These are phyloP conservation scores for Flaveria sonorensis DNA, from an alignment of 129 eudicot genomes.

Conservation along the genomic window DNA sequence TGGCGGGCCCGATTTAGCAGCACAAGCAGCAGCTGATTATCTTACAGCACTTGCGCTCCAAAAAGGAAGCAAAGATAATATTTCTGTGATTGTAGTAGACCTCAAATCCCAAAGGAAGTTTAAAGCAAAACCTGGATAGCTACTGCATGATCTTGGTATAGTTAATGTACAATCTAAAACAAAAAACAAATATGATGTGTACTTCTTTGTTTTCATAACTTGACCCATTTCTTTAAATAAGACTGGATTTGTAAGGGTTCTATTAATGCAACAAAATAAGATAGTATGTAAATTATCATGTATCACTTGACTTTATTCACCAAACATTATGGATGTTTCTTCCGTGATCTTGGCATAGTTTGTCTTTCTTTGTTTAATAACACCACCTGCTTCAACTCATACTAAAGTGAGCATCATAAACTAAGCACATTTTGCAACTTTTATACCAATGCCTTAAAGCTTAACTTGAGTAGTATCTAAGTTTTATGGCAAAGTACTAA, in stretches of 20 bases:
- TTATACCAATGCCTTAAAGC: no score
- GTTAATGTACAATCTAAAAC: slow-evolving; percentile 26
- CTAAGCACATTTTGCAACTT: no score
- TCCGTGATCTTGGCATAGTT: no score
- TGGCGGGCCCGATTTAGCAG: slow-evolving; percentile 60
- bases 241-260: slow-evolving; percentile 10
- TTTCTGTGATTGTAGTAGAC: slow-evolving; percentile 83
- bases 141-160: slow-evolving; percentile 22
- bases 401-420: no score
- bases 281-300: not conserved
- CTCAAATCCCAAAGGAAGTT: slow-evolving; percentile 74
- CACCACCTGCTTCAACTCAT: no score
- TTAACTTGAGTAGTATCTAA: no score
- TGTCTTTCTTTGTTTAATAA: no score
- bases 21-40: slow-evolving; percentile 84
- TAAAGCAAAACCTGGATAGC: slow-evolving; percentile 54
- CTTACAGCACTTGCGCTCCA: slow-evolving; percentile 70
- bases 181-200: not conserved
- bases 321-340: no score
- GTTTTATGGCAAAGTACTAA: no score
- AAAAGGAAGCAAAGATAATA: slow-evolving; percentile 79
- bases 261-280: not conserved
- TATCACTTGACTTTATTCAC: not conserved
- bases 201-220: slow-evolving; percentile 23
- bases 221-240: not conserved